Conservation (phyloP, 257 asterid genomes). For the Jacaranda mimosifolia region DNA sequence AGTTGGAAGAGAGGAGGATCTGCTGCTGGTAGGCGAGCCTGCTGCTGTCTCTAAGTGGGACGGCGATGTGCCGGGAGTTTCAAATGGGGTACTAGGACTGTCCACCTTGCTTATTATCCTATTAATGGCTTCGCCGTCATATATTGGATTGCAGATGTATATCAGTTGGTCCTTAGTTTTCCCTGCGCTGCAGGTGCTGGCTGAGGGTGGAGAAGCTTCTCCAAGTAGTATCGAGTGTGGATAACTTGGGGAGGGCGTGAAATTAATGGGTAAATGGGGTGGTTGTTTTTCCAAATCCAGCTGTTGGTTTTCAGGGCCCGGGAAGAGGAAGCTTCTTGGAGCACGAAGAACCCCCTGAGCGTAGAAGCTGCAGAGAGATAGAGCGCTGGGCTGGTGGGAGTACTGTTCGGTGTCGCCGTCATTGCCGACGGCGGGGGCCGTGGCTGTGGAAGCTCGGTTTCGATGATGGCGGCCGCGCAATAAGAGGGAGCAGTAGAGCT, state of each 20-base stretch:
- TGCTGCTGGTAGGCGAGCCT: slow-evolving; percentile 7
- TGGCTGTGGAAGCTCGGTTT: too few species aligned
- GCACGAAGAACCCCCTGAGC: slow-evolving; percentile 63
- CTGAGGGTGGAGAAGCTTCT: slow-evolving; percentile 30
- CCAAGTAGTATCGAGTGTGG: slow-evolving; percentile 17
- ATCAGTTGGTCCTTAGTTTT: slow-evolving; percentile 35
- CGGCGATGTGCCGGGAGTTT: slow-evolving; percentile 65
- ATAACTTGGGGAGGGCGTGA: slow-evolving; percentile 3
- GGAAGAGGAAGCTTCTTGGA: slow-evolving; percentile 63
- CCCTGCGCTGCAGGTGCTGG: slow-evolving; percentile 29
- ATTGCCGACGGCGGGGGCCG: neutral
- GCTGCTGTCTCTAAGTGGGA: slow-evolving; percentile 43
- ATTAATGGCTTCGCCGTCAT: slow-evolving; percentile 36
- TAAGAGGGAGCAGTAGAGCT: slow-evolving; percentile 66
- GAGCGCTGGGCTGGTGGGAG: slow-evolving; percentile 32
- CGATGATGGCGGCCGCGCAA: slow-evolving; percentile 38
- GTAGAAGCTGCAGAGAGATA: slow-evolving; percentile 53
- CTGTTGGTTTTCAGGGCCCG: slow-evolving; percentile 32
- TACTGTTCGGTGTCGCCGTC: neutral
- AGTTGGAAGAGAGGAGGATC: slow-evolving; percentile 11
- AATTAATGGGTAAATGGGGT: slow-evolving; percentile 24
- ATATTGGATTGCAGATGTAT: slow-evolving; percentile 70
- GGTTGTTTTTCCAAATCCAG: slow-evolving; percentile 28
- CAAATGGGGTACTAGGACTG: slow-evolving; percentile 69
- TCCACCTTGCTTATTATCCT: slow-evolving; percentile 14